Conservation (phyloP, 441 rosid species). For the Erysimum cheiri region DNA sequence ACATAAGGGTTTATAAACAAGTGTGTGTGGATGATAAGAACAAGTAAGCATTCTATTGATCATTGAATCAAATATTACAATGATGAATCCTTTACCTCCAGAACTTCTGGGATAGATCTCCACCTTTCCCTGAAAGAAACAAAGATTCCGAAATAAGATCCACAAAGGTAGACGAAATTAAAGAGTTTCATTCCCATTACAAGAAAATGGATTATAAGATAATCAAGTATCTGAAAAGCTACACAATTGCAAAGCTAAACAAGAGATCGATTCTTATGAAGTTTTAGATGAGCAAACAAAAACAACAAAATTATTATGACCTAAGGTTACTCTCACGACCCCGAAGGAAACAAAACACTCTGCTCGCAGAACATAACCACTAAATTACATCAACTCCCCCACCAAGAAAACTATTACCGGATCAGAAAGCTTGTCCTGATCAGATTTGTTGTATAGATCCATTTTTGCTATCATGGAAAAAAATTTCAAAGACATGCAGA, state of each 20-base stretch:
- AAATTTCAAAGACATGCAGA: neutral
- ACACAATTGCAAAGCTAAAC: neutral
- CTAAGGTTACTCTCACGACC: too few relatives aligned
- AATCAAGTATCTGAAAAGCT: neutral
- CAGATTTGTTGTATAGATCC: constrained; percentile 28
- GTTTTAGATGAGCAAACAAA: neutral
- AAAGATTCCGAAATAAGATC: neutral
- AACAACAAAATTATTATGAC: neutral
- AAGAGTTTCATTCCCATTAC: constrained; percentile 3
- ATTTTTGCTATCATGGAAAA: neutral
- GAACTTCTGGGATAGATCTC: constrained; percentile 86
- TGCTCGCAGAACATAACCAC: neutral
- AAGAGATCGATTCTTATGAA: neutral
- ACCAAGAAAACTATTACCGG: neutral
- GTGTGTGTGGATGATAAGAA: neutral
- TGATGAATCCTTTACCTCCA: constrained; percentile 69
- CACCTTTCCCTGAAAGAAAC: constrained; percentile 72
- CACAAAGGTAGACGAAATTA: neutral
- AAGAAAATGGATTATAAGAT: neutral
- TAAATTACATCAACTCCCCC: neutral
- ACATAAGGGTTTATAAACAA: neutral
- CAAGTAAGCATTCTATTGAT: neutral
- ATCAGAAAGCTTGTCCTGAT: constrained; percentile 2
- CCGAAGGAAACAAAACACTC: too few relatives aligned
- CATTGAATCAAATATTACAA: neutral